Evolutionary conservation across 148 eudicot genomes (phyloP), one percentile per base, ranked within the genome.

Genomic region (Cornus kousa): DNA sequence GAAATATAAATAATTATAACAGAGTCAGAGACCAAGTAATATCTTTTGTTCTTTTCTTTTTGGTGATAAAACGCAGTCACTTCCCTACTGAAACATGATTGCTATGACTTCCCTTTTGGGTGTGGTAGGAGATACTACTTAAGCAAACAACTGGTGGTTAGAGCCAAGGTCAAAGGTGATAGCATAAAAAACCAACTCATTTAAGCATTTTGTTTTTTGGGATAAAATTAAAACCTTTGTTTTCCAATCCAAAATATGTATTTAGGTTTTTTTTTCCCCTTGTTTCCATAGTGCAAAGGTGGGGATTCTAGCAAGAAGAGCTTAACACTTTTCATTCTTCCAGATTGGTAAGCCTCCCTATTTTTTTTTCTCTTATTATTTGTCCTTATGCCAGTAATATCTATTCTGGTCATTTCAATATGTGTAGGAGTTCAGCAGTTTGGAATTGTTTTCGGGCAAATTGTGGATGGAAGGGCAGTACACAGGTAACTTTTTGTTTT

Each of bases 381-480:
- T 37, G 22, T 75, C 67, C 32, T 20, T 7, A 67, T 59, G 31
- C 50, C 12, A 33, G 35, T 9, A 13, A 8, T 74, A 32, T 66
- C 67, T 46, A 16, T 68, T 68, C 9, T 74, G 72, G n/a, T 31
- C 55, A 2, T 48, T 43, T 72, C 28, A 55, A 23, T 70, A 12
- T 81, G 65, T 83, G 74, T 77, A 91, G 95, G 68, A 83, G 81
- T 80, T 50, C 85, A 80, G 95, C 93, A 35, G 65, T 74, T 39
- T 93, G 94, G 93, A 85, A 72, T 70, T 93, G 97, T 76, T 83
- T 82, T 76, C 88, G 95, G 70, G 95, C 86, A 64, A 93, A 86
- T 80, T 93, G 97, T 84, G 95, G 95, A 65, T 93, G 95, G 97
- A 86, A 67, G 70, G 97, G 97, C 78, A 81, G 71, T 80, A 81